Evolutionary conservation across 768 basidiomycete genomes (phyloP), one percentile per base, ranked within the genome.

Genomic region (Lyophyllum shimeji): DNA sequence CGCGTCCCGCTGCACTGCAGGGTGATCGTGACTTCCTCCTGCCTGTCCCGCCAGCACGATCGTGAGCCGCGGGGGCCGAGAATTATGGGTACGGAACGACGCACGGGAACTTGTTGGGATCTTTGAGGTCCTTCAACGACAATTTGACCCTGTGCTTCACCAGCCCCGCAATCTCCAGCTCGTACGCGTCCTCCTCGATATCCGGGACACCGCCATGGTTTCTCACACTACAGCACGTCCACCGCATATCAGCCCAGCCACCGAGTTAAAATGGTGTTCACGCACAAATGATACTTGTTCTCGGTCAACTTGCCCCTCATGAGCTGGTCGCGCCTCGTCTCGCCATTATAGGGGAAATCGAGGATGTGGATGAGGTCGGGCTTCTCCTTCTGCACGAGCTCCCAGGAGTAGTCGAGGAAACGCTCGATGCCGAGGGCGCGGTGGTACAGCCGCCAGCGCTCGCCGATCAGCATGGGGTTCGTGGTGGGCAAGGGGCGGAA

Each of bases 311-410:
- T 81, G 20, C 73, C 74, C 33, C 67, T 64, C 45, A 81, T 56
- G 18, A 81, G 68, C 55, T 79, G 73, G 17, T 74, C 63, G 12
- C 74, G 68, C 18, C 67, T 72, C 7, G 81, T 82, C 61, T 82
- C 82, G 29, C 81, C 81, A 60, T 82, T 82, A 62, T 81, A 82
- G 7, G 82, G 82, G 62, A 82, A 83, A 62, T 82, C 77, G 21
- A 82, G 68, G 20, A 83, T 65, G 57, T 82, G 79, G 27, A 82
- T 71, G 53, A 82, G 67, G 57, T 78, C 75, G 11, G 74, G 71
- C 62, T 83, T 83, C 66, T 82, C 81, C 60, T 73, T 72, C 56
- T 76, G 76, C 27, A 82, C 78, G 1, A 74, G 71, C 52, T 79
- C 71, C 82, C 82, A 83, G 67, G 79, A 81, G 57, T 73, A 69